These are phyloP conservation scores for Colletotrichum sp. DNA, from an alignment of 2,329 filamentous ascomycete species.

Conservation along the genomic window DNA sequence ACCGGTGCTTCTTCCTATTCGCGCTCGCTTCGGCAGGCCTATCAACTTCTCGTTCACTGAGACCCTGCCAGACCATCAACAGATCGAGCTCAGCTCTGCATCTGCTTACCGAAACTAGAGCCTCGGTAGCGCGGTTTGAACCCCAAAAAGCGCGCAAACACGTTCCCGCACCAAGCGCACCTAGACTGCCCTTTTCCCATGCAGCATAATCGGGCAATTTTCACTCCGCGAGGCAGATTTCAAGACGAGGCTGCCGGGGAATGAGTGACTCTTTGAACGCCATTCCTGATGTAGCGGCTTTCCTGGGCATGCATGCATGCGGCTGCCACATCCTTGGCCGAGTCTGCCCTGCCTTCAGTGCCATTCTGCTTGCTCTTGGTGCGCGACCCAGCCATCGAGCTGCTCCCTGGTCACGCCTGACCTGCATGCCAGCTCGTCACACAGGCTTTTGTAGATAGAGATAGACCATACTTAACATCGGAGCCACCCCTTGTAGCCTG, in stretches of 20 bases:
- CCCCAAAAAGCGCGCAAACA: neutral
- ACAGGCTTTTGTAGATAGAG: neutral
- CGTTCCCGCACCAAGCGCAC: neutral
- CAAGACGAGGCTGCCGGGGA: slow-evolving; percentile 1
- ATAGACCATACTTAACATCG: slow-evolving; percentile 1
- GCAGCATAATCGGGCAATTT: neutral
- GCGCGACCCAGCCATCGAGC: neutral
- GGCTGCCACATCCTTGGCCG: neutral
- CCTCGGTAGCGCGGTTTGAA: neutral
- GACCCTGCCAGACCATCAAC: neutral
- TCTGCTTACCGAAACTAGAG: neutral
- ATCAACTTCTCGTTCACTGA: neutral
- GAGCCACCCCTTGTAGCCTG: neutral
- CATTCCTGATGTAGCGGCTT: neutral
- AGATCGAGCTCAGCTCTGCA: neutral
- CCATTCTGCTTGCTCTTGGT: neutral
- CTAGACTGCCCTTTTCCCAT: neutral
- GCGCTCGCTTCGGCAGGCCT: slow-evolving; percentile 1
- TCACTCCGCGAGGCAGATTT: slow-evolving; percentile 1
- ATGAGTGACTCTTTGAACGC: neutral
- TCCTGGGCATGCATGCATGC: slow-evolving; percentile 11
- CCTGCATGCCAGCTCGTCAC: slow-evolving; percentile 1
- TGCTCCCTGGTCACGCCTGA: neutral
- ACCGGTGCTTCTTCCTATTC: slow-evolving; percentile 2
- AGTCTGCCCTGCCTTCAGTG: neutral